Percentiles rank a stretch among this genome's conserved stretches.
These are phyloP conservation scores for Gaertneriomyces semiglobifer DNA, from an alignment of 192 early-diverging fungal species.

Conservation along the genomic window DNA sequence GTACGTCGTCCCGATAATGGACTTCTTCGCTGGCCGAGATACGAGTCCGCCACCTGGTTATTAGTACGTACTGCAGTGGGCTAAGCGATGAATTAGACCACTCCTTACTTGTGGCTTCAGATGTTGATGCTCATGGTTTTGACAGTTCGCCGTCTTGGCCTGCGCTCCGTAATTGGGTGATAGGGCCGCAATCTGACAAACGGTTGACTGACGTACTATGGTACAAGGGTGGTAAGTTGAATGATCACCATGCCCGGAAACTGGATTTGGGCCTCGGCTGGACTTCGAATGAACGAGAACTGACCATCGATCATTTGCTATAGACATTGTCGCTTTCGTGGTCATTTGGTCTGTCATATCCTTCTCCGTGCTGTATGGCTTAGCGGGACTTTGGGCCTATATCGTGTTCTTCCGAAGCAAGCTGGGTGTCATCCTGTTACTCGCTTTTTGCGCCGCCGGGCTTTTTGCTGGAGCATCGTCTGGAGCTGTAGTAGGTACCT, in stretches of 20 bases:
- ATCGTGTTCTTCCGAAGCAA: slow-evolving; percentile 47
- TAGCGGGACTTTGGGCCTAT: slow-evolving; percentile 58
- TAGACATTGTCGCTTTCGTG: slow-evolving; percentile 62
- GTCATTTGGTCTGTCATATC: slow-evolving; percentile 62
- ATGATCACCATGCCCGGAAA: neutral
- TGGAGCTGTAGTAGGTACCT: slow-evolving; percentile 46
- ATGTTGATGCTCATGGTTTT: neutral
- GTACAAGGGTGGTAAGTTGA: slow-evolving; percentile 25
- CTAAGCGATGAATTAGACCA: neutral
- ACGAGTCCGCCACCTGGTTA: slow-evolving; percentile 20
- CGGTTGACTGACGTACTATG: slow-evolving; percentile 17
- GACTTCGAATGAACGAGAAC: neutral
- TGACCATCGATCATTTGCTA: neutral
- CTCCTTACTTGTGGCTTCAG: neutral
- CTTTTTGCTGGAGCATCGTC: slow-evolving; percentile 39
- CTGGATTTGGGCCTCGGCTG: neutral
- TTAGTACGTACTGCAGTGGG: slow-evolving; percentile 1
- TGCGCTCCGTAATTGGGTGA: slow-evolving; percentile 12
- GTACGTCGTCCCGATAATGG: slow-evolving; percentile 1
- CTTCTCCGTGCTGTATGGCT: slow-evolving; percentile 53
- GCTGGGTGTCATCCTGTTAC: slow-evolving; percentile 33
- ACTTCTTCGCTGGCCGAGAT: slow-evolving; percentile 15
- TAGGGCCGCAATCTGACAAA: slow-evolving; percentile 18
- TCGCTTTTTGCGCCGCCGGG: slow-evolving; percentile 40
- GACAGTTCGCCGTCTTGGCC: slow-evolving; percentile 26